These are phyloP conservation scores for Moniliophthora roreri DNA, from an alignment of 1,284 basidiomycete genomes.

Conservation along the genomic window DNA sequence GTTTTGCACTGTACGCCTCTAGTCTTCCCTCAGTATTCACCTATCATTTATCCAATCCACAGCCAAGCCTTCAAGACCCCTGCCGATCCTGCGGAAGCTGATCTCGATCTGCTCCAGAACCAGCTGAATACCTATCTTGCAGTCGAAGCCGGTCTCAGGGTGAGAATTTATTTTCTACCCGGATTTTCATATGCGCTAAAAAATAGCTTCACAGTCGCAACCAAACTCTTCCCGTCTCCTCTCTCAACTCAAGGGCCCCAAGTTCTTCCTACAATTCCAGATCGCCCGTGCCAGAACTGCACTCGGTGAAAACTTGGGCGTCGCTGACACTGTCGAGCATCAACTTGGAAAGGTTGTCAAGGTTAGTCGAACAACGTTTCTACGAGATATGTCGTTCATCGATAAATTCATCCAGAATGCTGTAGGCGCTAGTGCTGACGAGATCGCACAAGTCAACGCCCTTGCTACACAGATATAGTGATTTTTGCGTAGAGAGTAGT, in stretches of 20 bases:
- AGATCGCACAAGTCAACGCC: slow-evolving; percentile 15
- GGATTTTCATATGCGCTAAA: neutral
- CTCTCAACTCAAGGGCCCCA: slow-evolving; percentile 25
- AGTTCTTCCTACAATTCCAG: slow-evolving; percentile 32
- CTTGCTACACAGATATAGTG: slow-evolving; percentile 12
- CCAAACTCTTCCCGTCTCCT: slow-evolving; percentile 21
- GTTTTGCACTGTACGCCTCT: slow-evolving; percentile 24
- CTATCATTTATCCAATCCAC: neutral
- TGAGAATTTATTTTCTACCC: slow-evolving; percentile 2
- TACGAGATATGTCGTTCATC: neutral
- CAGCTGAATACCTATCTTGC: slow-evolving; percentile 26
- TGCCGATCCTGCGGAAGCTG: slow-evolving; percentile 21
- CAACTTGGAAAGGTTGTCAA: slow-evolving; percentile 27
- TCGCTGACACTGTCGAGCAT: slow-evolving; percentile 27
- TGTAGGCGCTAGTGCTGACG: slow-evolving; percentile 15
- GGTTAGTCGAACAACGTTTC: slow-evolving; percentile 13
- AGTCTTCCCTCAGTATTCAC: neutral
- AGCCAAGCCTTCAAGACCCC: slow-evolving; percentile 18
- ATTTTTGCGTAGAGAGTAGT: neutral
- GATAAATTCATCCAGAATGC: slow-evolving; percentile 12
- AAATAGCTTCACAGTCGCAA: slow-evolving; percentile 20
- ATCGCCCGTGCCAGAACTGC: slow-evolving; percentile 27
- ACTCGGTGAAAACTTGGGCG: slow-evolving; percentile 20
- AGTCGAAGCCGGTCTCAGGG: slow-evolving; percentile 24
- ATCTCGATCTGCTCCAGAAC: slow-evolving; percentile 22